These are phyloP conservation scores for Diospyros kaki DNA, from an alignment of 148 eudicot genomes.

Conservation along the genomic window DNA sequence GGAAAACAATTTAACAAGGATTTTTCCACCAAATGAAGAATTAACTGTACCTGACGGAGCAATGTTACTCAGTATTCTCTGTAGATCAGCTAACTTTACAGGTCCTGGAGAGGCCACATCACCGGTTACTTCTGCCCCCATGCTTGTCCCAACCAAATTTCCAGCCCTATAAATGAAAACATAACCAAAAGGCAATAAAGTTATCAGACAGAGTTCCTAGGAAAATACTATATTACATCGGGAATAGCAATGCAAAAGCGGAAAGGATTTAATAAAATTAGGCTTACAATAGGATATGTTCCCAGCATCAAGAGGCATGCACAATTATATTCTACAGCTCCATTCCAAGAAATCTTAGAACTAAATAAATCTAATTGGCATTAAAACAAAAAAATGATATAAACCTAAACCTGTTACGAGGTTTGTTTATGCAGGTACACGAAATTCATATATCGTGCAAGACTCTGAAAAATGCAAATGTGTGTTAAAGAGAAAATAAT, in stretches of 20 bases:
- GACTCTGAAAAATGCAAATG: not conserved
- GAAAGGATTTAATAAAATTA: not conserved
- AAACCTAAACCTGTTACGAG: not conserved
- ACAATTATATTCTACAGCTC: not conserved
- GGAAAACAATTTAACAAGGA: not conserved
- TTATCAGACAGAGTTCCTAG: not conserved
- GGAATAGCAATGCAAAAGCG: not conserved
- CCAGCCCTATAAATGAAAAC: slow-evolving; percentile 55
- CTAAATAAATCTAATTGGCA: not conserved
- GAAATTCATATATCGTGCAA: not conserved
- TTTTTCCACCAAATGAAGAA: not conserved
- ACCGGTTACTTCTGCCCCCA: slow-evolving; percentile 70
- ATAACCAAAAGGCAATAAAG: not conserved
- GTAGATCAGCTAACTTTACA: slow-evolving; percentile 85
- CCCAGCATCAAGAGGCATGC: not conserved
- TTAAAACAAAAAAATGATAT: not conserved
- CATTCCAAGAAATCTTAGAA: not conserved
- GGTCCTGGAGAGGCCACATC: slow-evolving; percentile 91
- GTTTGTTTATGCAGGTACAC: not conserved
- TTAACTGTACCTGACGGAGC: slow-evolving; percentile 56
- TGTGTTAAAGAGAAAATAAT: not conserved
- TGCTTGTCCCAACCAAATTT: slow-evolving; percentile 74
- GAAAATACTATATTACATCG: too few relatives aligned
- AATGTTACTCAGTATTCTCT: slow-evolving; percentile 85
- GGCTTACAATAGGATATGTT: not conserved